Evolutionary conservation across 148 eudicot genomes (phyloP).

Genomic region (Rhododendron kiyosumense): DNA sequence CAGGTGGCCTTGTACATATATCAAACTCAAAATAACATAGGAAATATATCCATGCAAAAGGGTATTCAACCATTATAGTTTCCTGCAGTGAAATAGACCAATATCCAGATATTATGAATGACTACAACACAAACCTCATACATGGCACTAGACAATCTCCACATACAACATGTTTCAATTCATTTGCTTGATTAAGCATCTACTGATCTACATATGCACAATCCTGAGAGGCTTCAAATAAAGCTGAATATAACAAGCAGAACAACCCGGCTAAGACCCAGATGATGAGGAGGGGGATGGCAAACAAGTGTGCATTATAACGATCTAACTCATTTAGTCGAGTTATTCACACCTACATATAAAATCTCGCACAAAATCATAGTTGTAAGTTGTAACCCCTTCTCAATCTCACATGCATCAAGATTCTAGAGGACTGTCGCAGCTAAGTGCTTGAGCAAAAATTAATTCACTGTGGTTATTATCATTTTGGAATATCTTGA

Average conservation of each 20-base stretch:
- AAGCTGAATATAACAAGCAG: background rate
- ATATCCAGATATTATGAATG: background rate
- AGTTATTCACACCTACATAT: background rate
- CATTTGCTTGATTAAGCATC: slow-evolving; percentile 1
- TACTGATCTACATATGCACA: background rate
- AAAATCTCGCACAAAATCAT: background rate
- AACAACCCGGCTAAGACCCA: background rate
- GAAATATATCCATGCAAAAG: background rate
- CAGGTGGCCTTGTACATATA: background rate
- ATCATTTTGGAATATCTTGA: background rate
- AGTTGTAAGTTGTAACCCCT: background rate
- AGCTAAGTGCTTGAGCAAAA: slow-evolving; percentile 5
- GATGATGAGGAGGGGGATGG: background rate
- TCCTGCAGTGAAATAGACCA: background rate
- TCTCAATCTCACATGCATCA: slow-evolving; percentile 1
- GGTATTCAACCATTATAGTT: background rate
- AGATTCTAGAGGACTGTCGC: background rate
- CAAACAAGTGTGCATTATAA: background rate
- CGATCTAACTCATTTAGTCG: background rate
- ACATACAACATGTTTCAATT: background rate
- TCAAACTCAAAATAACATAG: background rate
- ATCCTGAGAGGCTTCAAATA: background rate
- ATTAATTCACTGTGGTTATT: background rate
- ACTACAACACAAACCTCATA: background rate
- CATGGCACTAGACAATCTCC: slow-evolving; percentile 3